These are phyloP conservation scores for Fusarium pseudograminearum DNA, from an alignment of 2,329 filamentous ascomycete species.

Conservation along the genomic window DNA sequence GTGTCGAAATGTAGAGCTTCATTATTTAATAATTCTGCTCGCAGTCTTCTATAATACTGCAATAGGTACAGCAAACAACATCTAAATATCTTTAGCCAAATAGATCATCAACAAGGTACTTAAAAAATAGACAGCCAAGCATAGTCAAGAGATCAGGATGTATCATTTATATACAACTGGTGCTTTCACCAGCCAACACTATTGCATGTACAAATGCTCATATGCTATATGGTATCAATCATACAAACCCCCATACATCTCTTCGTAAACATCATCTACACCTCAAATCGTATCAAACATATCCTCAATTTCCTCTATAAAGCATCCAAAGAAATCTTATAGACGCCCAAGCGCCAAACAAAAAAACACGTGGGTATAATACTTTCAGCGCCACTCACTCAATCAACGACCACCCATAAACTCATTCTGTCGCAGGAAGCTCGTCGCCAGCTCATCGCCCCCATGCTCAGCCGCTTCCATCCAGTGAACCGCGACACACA, in stretches of 20 bases:
- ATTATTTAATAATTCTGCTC: background rate
- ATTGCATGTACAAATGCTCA: background rate
- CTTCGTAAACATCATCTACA: constrained; percentile 25
- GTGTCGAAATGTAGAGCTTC: background rate
- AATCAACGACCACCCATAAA: constrained; percentile 53
- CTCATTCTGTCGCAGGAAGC: constrained; percentile 79
- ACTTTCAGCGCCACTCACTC: constrained; percentile 25
- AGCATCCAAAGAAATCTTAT: constrained; percentile 25
- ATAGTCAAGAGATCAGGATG: background rate
- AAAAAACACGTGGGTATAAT: constrained; percentile 47
- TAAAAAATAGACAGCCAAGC: background rate
- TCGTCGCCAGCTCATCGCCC: constrained; percentile 86
- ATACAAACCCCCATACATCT: constrained; percentile 3
- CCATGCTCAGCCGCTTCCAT: constrained; percentile 90
- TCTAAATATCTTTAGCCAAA: too few species aligned
- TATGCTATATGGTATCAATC: constrained; percentile 26
- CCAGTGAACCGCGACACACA: constrained; percentile 97
- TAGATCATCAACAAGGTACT: background rate
- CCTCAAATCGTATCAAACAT: constrained; percentile 12
- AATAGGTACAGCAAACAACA: too few species aligned
- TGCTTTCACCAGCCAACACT: background rate
- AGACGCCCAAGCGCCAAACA: constrained; percentile 39
- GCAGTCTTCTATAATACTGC: background rate
- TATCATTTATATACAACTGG: background rate
- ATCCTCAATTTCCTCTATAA: constrained; percentile 25